Evolutionary conservation across 2,329 filamentous ascomycete species (phyloP).

Genomic region (Aspergillus tamarii): DNA sequence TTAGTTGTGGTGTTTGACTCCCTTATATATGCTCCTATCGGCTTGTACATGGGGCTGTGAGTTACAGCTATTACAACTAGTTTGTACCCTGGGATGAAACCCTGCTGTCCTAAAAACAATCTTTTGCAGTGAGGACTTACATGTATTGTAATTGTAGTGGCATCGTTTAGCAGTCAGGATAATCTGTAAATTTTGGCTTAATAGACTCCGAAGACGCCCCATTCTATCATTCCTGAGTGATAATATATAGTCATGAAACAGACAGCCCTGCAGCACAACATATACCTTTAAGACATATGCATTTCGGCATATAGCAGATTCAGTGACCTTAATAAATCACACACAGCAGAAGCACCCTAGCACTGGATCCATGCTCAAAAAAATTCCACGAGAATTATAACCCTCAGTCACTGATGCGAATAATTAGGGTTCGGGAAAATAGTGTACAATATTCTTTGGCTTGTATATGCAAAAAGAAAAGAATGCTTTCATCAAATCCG

Average conservation of each 20-base stretch:
- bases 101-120: too few relatives aligned
- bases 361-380: too few relatives aligned
- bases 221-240: too few relatives aligned
- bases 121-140: rapidly evolving
- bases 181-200: not conserved
- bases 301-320: rapidly evolving
- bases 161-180: rapidly evolving
- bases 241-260: not conserved
- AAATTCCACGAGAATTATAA: too few relatives aligned
- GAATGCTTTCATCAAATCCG: not conserved
- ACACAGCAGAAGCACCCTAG: not conserved
- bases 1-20: not conserved
- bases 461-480: not conserved
- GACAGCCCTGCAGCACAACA: not conserved
- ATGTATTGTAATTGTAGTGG: not conserved
- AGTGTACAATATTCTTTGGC: rapidly evolving
- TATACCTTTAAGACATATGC: not conserved
- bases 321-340: not conserved
- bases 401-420: too few relatives aligned
- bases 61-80: not conserved
- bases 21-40: not conserved
- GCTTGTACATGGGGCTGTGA: not conserved
- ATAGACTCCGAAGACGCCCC: too few relatives aligned
- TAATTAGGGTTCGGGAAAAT: not conserved
- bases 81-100: not conserved